These are phyloP conservation scores for Camellia oleifera DNA, from an alignment of 179 eudicot genomes.

Conservation along the genomic window DNA sequence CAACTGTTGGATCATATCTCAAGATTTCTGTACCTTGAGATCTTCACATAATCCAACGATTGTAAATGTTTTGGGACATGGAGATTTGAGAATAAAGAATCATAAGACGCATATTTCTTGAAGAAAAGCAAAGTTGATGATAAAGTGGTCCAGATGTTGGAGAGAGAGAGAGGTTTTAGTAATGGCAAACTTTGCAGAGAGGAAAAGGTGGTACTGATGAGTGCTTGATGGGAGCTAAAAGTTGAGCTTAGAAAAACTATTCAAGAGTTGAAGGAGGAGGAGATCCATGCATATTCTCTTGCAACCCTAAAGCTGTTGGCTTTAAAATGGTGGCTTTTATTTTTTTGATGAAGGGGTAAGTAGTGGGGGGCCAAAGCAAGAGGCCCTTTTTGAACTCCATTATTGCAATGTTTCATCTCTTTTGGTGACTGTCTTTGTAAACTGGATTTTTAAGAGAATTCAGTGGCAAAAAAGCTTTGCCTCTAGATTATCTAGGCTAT, in stretches of 20 bases:
- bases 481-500: background rate
- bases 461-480: background rate
- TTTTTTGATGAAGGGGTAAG: slow-evolving; percentile 23
- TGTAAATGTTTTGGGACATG: too few species aligned
- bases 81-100: too few species aligned
- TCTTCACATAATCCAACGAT: too few species aligned
- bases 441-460: slow-evolving; percentile 1
- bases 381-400: slow-evolving; percentile 45
- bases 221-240: slow-evolving; percentile 24
- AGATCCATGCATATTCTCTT: slow-evolving; percentile 69
- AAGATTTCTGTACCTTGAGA: too few species aligned
- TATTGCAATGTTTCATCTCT: slow-evolving; percentile 26
- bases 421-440: background rate
- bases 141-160: background rate
- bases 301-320: slow-evolving; percentile 33
- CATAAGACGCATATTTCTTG: background rate
- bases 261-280: slow-evolving; percentile 13
- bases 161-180: slow-evolving; percentile 2
- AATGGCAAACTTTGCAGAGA: slow-evolving; percentile 22
- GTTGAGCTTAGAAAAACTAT: slow-evolving; percentile 12
- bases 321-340: slow-evolving; percentile 28
- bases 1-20: too few species aligned
- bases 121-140: background rate
- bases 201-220: slow-evolving; percentile 25
- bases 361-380: slow-evolving; percentile 32